Evolutionary conservation across 1,139 yeast species (phyloP).

Genomic region (Candida neerlandica): DNA sequence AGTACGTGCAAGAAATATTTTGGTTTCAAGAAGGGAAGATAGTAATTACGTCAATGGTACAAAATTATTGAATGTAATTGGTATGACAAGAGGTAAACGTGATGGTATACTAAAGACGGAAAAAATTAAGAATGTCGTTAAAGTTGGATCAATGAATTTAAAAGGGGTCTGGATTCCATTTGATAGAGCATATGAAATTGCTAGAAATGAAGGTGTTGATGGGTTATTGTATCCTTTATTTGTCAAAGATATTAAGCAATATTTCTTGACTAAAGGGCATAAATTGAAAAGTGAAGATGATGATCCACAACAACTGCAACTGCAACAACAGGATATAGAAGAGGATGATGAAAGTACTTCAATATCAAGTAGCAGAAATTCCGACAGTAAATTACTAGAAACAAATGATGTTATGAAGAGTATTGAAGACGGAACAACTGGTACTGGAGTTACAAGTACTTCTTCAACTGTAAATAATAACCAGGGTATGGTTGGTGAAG

Average conservation of each 20-base stretch:
- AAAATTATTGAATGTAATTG: constrained; percentile 81
- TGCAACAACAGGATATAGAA: constrained; percentile 19
- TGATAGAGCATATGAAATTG: constrained; percentile 54
- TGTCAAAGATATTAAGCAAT: constrained; percentile 43
- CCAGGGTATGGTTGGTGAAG: constrained; percentile 1
- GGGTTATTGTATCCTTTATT: constrained; percentile 48
- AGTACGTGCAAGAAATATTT: constrained; percentile 46
- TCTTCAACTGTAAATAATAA: not conserved
- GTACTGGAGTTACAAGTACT: constrained; percentile 4
- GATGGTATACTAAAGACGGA: constrained; percentile 77
- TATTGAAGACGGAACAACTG: not conserved
- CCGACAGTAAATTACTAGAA: constrained; percentile 6
- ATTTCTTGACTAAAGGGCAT: constrained; percentile 32
- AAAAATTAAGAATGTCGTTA: constrained; percentile 46
- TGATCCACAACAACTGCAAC: constrained; percentile 22
- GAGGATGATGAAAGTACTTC: constrained; percentile 9
- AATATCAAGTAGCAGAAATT: not conserved
- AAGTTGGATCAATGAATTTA: constrained; percentile 55
- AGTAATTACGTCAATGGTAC: constrained; percentile 57
- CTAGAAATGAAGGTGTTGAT: constrained; percentile 50
- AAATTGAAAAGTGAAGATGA: constrained; percentile 23
- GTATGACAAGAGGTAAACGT: constrained; percentile 93
- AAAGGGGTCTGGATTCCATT: constrained; percentile 63
- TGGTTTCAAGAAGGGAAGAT: constrained; percentile 56
- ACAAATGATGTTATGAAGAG: not conserved